Evolutionary conservation across 805 yeast species (phyloP).

Genomic region (Lachancea lanzarotensis): DNA sequence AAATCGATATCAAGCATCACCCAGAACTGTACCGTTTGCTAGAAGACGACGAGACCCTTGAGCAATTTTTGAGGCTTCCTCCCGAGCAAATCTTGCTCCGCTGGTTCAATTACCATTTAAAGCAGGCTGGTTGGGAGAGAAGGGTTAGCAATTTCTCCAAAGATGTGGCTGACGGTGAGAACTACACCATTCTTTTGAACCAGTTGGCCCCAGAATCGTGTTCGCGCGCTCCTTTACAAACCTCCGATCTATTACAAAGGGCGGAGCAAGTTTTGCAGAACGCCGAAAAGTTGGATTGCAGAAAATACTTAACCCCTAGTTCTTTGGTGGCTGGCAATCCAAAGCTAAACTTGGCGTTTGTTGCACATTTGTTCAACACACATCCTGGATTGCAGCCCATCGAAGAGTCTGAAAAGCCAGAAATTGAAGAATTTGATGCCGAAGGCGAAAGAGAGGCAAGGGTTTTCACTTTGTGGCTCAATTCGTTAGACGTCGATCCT

Average conservation of each 20-base stretch:
- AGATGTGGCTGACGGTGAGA: slow-evolving; percentile 93
- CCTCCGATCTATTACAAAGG: slow-evolving; percentile 63
- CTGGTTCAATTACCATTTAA: slow-evolving; percentile 96
- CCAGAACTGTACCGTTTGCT: slow-evolving; percentile 92
- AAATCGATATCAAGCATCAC: slow-evolving; percentile 91
- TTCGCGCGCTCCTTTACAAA: slow-evolving; percentile 76
- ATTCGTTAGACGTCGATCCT: slow-evolving; percentile 93
- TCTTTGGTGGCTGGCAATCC: slow-evolving; percentile 95
- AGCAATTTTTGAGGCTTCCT: slow-evolving; percentile 91
- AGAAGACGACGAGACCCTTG: slow-evolving; percentile 95
- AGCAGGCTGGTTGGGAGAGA: slow-evolving; percentile 85
- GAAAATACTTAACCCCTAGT: slow-evolving; percentile 91
- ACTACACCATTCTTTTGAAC: slow-evolving; percentile 80
- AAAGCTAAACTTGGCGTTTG: slow-evolving; percentile 91
- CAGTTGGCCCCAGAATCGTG: slow-evolving; percentile 83
- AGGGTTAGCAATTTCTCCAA: slow-evolving; percentile 78
- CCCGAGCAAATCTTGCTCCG: slow-evolving; percentile 95
- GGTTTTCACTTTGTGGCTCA: slow-evolving; percentile 95
- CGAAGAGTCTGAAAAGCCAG: slow-evolving; percentile 84
- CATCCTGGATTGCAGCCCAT: slow-evolving; percentile 95
- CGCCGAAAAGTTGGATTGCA: slow-evolving; percentile 86
- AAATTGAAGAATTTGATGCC: slow-evolving; percentile 96
- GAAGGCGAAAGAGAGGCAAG: slow-evolving; percentile 99
- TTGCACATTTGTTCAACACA: slow-evolving; percentile 93
- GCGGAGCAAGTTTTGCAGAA: slow-evolving; percentile 82